Evolutionary conservation across 352 stramenopile species (phyloP), one percentile per base, ranked within the genome.

Genomic region (Porosira glacialis): DNA sequence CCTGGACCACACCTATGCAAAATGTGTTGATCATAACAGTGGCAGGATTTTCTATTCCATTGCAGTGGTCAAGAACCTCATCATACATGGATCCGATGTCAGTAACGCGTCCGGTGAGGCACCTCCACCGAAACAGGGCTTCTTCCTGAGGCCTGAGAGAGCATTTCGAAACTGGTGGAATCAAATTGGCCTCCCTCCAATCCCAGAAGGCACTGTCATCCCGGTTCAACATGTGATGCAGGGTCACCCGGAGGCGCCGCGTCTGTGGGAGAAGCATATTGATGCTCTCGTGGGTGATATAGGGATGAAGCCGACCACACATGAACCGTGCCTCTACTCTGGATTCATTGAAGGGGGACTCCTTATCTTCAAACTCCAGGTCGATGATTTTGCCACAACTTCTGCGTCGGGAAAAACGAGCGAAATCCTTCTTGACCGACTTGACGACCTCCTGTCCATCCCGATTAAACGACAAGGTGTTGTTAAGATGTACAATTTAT

Each of bases 201-300:
- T 81, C 4, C 59, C 59, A 33, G 0, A 38, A 15, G 58, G 51
- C 6, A 43, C 55, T 48, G 72, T 81, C 0, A 31, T 83, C 0
- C 69, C 33, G 2, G 35, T 59, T 10, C 51, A 48, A 1, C 10
- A 8, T 8, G 51, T 36, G 13, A 48, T 59, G 53, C 76, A 81
- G 57, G 75, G 75, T 2, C 62, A 83, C 24, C 75, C 63, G 33
- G 67, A 85, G 78, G 64, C 76, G 17, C 66, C 66, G 2, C 47
- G 70, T 19, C 22, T 84, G 1, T 81, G 75, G 70, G 62, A 70
- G 22, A 70, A 75, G 31, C 55, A 70, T 38, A 63, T 67, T 0
- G 39, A 69, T 11, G 11, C 26, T 0, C 71, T 83, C 8, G 21
- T 83, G 4, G 41, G 27, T 2, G 27, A 50, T 0, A 7, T 61